Evolutionary conservation across 169 alveolate genomes (phyloP).

Genomic region (Cryptosporidium meleagridis): DNA sequence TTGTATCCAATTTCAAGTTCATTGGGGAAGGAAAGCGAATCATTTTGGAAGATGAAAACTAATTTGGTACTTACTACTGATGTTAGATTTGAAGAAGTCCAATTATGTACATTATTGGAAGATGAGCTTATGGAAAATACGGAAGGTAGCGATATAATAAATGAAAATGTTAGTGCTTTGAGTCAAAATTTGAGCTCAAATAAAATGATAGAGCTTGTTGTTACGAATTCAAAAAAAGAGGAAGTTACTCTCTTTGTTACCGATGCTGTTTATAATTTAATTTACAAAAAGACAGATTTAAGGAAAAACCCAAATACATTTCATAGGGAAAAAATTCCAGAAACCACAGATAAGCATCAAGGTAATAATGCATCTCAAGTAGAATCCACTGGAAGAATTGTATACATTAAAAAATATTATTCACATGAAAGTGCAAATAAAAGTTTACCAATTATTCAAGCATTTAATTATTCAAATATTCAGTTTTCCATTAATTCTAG

Average conservation of each 20-base stretch:
- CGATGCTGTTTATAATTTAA: background rate
- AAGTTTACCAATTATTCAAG: background rate
- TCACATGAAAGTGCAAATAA: background rate
- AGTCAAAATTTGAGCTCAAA: background rate
- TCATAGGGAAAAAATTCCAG: background rate
- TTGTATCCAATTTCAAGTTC: background rate
- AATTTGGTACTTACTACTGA: constrained; percentile 22
- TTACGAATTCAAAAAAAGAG: constrained; percentile 19
- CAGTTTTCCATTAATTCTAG: background rate
- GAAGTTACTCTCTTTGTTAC: constrained; percentile 40
- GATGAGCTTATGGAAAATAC: constrained; percentile 1
- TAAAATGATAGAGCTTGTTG: constrained; percentile 15
- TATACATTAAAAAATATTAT: background rate
- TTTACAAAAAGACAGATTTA: background rate
- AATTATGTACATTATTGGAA: background rate
- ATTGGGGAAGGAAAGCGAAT: background rate
- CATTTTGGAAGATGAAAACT: constrained; percentile 32
- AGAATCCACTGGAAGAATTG: background rate
- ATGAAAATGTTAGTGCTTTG: background rate
- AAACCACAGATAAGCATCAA: background rate
- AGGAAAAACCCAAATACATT: constrained; percentile 59
- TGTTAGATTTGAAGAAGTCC: constrained; percentile 3
- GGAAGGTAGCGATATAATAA: background rate
- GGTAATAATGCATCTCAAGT: no score
- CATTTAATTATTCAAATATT: background rate